Conservation (phyloP, 2,329 filamentous ascomycete genomes). For the Cladophialophora yegresii region DNA sequence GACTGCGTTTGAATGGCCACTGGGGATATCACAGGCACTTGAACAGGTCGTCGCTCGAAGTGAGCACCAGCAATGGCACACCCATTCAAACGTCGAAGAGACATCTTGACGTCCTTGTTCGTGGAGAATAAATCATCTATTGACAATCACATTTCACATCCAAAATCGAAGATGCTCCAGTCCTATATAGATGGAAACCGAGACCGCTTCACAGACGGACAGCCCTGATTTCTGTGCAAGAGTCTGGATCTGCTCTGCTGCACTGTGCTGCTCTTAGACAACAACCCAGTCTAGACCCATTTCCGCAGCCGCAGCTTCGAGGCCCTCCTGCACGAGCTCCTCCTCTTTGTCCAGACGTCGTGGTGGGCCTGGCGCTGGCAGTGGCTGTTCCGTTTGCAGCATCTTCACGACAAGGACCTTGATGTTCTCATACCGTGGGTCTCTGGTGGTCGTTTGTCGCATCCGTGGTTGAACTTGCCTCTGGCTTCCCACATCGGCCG, state of each 20-base stretch:
- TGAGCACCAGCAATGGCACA: no score
- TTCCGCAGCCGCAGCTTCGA: slow-evolving; percentile 14
- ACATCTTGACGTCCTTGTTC: no score
- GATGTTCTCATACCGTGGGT: slow-evolving; percentile 27
- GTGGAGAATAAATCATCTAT: no score
- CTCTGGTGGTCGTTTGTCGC: not conserved
- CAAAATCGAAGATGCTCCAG: no score
- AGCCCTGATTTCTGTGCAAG: not conserved
- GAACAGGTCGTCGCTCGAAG: no score
- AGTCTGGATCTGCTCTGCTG: not conserved
- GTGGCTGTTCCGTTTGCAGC: not conserved
- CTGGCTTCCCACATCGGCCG: not conserved
- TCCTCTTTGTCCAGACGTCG: not conserved
- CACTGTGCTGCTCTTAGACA: not conserved
- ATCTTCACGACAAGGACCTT: slow-evolving; percentile 25
- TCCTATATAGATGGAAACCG: no score
- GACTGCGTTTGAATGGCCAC: no score
- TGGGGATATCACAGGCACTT: no score
- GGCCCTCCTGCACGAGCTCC: not conserved
- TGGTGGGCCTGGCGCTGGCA: not conserved
- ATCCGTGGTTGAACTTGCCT: not conserved
- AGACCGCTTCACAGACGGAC: not conserved
- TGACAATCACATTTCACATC: no score
- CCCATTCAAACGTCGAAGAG: no score
- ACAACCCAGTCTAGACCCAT: slow-evolving; percentile 8